phyloP scores from a whole-genome alignment of 139 green algal genomes.

The Mychonastes homosphaera region DNA sequence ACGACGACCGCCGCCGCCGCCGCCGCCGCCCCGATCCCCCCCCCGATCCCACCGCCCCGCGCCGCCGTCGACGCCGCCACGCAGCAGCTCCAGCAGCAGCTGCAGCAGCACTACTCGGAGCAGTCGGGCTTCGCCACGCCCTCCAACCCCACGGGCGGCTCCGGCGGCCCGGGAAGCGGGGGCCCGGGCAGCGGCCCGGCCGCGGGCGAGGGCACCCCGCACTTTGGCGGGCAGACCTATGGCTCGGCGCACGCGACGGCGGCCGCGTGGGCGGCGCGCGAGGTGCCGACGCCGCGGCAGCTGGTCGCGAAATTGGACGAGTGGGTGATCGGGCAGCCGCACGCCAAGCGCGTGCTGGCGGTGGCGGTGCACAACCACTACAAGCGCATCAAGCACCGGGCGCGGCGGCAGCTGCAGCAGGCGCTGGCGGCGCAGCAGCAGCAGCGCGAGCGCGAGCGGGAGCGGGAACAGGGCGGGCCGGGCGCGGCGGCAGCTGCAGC shows the following conservation, averaged over 20 bases:
- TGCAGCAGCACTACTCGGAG: not conserved
- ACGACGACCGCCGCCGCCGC: too few species aligned
- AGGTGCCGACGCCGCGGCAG: conserved; percentile 39
- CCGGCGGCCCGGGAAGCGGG: too few species aligned
- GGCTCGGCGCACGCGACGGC: conserved; percentile 12
- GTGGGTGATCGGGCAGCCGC: conserved; percentile 55
- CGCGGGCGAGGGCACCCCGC: conserved; percentile 7
- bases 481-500: too few species aligned
- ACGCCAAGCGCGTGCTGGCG: conserved; percentile 47
- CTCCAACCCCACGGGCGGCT: too few species aligned
- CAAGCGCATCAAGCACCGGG: conserved; percentile 41
- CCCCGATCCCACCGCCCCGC: too few species aligned
- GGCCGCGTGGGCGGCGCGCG: conserved; percentile 18
- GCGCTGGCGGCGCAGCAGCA: not conserved
- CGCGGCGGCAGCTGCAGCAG: conserved; percentile 23
- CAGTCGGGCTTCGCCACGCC: not conserved
- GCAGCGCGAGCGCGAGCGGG: too few species aligned
- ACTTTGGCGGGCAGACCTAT: conserved; percentile 33
- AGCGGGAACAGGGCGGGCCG: not conserved
- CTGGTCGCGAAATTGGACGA: conserved; percentile 51
- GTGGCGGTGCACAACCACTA: conserved; percentile 73
- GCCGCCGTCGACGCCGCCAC: not conserved
- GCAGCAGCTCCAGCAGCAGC: conserved; percentile 3
- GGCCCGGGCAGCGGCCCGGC: too few species aligned
- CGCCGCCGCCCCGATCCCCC: too few species aligned